Percentiles rank a stretch among this genome's conserved stretches.
Conservation (phyloP, 208 protist species). For the Trypanosoma mega region DNA sequence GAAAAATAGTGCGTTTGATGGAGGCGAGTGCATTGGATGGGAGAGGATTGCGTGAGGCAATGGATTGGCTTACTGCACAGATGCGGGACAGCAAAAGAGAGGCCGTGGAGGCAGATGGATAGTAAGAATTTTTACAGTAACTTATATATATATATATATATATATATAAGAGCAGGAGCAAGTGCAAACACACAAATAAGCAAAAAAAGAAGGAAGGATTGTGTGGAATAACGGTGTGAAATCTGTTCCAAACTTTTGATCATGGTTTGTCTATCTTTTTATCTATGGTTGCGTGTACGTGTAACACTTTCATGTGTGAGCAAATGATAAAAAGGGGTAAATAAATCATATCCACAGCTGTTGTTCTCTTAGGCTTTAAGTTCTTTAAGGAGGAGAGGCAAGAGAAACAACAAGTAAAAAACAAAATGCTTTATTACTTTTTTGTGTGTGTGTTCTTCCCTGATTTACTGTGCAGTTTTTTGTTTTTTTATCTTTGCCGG, state of each 20-base stretch:
- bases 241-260: too few relatives aligned
- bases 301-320: too few relatives aligned
- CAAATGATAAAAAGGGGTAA: too few relatives aligned
- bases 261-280: background rate
- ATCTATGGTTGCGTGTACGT: background rate
- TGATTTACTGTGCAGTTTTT: background rate
- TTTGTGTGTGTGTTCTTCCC: too few relatives aligned
- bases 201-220: too few relatives aligned
- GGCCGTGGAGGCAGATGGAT: background rate
- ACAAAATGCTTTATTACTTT: too few relatives aligned
- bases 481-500: background rate
- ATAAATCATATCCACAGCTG: too few relatives aligned
- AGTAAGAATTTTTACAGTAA: background rate
- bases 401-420: background rate
- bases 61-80: constrained; percentile 80
- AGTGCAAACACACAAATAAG: too few relatives aligned
- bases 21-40: constrained; percentile 61
- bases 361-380: too few relatives aligned
- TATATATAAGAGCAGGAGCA: too few relatives aligned
- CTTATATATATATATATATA: too few relatives aligned
- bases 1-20: constrained; percentile 37
- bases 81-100: constrained; percentile 31
- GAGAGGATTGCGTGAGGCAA: constrained; percentile 42
- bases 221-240: too few relatives aligned
- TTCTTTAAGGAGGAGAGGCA: background rate